Evolutionary conservation across 139 green algal species (phyloP).

Genomic region (Coccomyxa sp.): DNA sequence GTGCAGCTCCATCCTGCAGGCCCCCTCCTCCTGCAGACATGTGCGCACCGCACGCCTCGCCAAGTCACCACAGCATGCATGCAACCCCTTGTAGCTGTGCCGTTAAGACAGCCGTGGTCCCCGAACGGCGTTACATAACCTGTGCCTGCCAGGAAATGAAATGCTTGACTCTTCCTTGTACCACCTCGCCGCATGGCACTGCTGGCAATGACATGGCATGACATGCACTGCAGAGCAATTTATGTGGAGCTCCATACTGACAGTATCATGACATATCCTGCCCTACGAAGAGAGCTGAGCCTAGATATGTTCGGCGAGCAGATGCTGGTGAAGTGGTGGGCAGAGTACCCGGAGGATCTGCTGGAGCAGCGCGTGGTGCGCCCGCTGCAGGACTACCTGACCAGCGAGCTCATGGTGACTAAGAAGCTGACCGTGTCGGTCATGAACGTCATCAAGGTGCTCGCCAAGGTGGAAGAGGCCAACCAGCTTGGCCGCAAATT

Average conservation of each 20-base stretch:
- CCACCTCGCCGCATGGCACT: too few species aligned
- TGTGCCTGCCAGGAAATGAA: too few species aligned
- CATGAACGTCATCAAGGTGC: constrained; percentile 88
- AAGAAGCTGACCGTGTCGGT: constrained; percentile 84
- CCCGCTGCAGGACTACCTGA: constrained; percentile 70
- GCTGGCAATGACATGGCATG: too few species aligned
- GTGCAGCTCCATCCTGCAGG: constrained; percentile 61
- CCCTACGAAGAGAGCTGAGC: too few species aligned
- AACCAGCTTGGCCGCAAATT: constrained; percentile 68
- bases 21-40: constrained; percentile 53
- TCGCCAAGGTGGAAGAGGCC: constrained; percentile 76
- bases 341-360: constrained; percentile 67
- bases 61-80: not conserved
- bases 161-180: too few species aligned
- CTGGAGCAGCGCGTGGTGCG: constrained; percentile 61
- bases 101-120: not conserved
- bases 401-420: constrained; percentile 74
- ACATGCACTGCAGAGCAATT: too few species aligned
- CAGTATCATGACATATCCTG: too few species aligned
- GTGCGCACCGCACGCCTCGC: constrained; percentile 19
- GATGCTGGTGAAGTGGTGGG: constrained; percentile 83
- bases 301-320: constrained; percentile 13
- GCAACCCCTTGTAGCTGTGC: not conserved
- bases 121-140: too few species aligned
- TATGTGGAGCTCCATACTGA: too few species aligned